Base-by-base conservation (phyloP, 192 early-diverging fungal species). In the Pilobolus umbonatus region DNA sequence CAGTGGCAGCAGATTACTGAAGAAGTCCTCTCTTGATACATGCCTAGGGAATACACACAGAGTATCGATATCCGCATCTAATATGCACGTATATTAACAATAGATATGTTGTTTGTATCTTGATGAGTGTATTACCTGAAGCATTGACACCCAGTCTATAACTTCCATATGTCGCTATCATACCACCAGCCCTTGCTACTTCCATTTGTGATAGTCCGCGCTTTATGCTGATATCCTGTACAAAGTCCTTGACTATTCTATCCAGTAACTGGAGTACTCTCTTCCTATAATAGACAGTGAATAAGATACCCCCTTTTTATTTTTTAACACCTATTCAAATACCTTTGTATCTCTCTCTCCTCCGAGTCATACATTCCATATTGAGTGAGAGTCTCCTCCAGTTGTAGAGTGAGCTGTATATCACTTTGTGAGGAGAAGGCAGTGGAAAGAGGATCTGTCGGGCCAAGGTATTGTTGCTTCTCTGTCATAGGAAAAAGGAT, bases 61-160 rank as follows among this genome's bases (percentile, higher is more conserved):
- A 3, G 85, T 86, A 74, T 88, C 87, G 45, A 88, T 87, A 76
- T 88, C 87, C 48, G 72, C 75, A 32, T 81, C 63, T 65, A 40
- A 39, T 10, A 49, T 26, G 7, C 29, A 36, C 40, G 30, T 19
- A 15, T 17, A 19, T 19, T 11, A 32, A 53, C 17, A 34, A 36
- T 31, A 7, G 4, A 17, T 22, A n/a, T 0, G 4, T 53, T 49
- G 5, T 19, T 21, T 19, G 15, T 36, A 2, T 36, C 26, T 21
- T 28, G 4, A n/a, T 9, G 12, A 14, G 8, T 44, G 31, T 19
- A 1, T 49, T 57, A 65, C 64, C 80, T 62, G 49, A 62, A 14
- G 78, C 80, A 62, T 88, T 80, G 11, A 86, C 87, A 19, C 87
- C 87, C 10, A 88, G 62, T 11, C 80, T 79, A 69, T 84, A 88